These are phyloP conservation scores for Thuja plicata DNA, from an alignment of 83 land plant species.

Conservation along the genomic window DNA sequence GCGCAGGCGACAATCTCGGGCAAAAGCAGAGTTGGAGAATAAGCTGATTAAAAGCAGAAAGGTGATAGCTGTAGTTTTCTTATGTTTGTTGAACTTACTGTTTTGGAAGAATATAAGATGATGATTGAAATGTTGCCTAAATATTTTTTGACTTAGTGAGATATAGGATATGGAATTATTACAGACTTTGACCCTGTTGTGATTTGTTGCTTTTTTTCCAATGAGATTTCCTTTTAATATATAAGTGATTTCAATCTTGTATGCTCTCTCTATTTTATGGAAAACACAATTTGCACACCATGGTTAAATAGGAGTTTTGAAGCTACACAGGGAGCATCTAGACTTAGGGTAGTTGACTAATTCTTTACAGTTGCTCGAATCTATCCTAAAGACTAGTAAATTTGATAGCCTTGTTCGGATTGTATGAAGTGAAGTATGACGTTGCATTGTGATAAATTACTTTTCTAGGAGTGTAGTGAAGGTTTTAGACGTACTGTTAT, in stretches of 20 bases:
- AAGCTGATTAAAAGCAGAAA: conserved; percentile 37
- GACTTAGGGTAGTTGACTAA: not conserved
- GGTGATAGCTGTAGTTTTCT: conserved; percentile 24
- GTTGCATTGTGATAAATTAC: not conserved
- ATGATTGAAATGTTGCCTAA: not conserved
- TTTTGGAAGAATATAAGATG: not conserved
- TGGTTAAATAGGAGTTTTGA: not conserved
- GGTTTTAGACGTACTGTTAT: not conserved
- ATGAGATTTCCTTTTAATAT: not conserved
- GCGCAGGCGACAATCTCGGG: conserved; percentile 51
- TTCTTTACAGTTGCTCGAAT: not conserved
- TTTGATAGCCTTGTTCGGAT: not conserved
- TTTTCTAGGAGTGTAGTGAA: not conserved
- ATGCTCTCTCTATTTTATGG: not conserved
- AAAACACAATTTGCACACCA: not conserved
- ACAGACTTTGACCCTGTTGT: not conserved
- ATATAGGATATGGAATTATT: not conserved
- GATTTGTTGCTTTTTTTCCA: not conserved
- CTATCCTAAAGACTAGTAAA: not conserved
- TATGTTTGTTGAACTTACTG: not conserved
- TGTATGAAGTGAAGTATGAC: not conserved
- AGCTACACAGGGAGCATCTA: not conserved
- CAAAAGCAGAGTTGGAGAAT: conserved; percentile 48
- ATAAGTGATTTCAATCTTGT: not conserved
- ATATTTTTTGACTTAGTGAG: not conserved